phyloP scores from a whole-genome alignment of 371 early-diverging fungal species.

The Mortierella sp. region DNA sequence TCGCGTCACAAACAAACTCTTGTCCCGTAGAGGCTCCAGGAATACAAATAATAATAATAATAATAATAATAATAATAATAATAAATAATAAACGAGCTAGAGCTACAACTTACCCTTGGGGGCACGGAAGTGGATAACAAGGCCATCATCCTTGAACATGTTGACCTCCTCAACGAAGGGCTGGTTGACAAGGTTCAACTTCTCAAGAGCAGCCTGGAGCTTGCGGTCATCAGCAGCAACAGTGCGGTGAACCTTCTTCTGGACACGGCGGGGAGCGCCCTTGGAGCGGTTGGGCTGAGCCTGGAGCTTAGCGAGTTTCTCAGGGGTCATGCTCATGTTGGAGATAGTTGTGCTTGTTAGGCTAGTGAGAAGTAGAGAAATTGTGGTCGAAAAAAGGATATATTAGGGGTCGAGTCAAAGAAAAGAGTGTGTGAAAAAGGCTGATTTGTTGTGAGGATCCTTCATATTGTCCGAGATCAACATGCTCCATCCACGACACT shows the following conservation, averaged over 20 bases:
- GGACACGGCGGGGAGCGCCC: slow-evolving; percentile 96
- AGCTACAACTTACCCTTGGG: slow-evolving; percentile 85
- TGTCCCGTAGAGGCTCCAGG: too few relatives aligned
- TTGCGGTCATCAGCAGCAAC: slow-evolving; percentile 89
- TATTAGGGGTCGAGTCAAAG: too few relatives aligned
- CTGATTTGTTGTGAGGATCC: too few relatives aligned
- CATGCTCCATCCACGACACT: too few relatives aligned
- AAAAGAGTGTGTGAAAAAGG: too few relatives aligned
- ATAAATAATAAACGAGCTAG: not conserved
- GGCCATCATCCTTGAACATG: slow-evolving; percentile 97
- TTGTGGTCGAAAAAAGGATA: too few relatives aligned
- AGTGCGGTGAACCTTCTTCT: slow-evolving; percentile 82
- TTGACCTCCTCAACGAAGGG: slow-evolving; percentile 96
- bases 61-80: not conserved
- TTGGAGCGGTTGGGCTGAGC: slow-evolving; percentile 85
- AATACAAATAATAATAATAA: too few relatives aligned
- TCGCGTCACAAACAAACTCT: slow-evolving; percentile 2
- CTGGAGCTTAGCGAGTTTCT: slow-evolving; percentile 96
- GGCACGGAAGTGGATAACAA: slow-evolving; percentile 90
- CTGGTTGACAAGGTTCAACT: slow-evolving; percentile 88
- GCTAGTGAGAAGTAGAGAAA: too few relatives aligned
- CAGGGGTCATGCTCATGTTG: slow-evolving; percentile 83
- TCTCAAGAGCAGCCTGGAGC: slow-evolving; percentile 87
- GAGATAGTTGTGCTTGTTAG: not conserved
- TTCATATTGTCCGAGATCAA: too few relatives aligned